Evolutionary conservation across 192 early-diverging fungal species (phyloP).

Genomic region (Linnemannia schmuckeri): DNA sequence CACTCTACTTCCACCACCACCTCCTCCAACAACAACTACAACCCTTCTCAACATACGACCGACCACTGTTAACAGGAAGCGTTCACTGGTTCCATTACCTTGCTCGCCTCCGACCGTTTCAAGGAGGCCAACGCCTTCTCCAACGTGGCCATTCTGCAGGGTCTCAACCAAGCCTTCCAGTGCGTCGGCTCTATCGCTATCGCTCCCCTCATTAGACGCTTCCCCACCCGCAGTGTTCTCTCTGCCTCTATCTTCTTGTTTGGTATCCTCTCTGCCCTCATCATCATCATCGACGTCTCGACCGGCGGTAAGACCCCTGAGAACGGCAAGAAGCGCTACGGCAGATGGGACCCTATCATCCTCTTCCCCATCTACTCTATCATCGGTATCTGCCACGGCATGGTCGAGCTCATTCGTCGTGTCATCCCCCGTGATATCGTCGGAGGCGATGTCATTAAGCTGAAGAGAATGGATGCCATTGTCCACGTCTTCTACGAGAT

Average conservation of each 20-base stretch:
- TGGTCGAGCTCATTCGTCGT: conserved; percentile 72
- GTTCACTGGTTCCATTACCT: conserved; percentile 44
- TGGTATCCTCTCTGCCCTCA: conserved; percentile 57
- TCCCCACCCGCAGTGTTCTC: conserved; percentile 57
- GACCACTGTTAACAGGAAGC: conserved; percentile 41
- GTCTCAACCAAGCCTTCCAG: conserved; percentile 66
- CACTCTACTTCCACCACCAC: not conserved
- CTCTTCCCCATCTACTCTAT: conserved; percentile 63
- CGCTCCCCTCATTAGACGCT: conserved; percentile 64
- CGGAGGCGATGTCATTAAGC: conserved; percentile 70
- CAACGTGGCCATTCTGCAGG: conserved; percentile 32
- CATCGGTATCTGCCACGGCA: conserved; percentile 67
- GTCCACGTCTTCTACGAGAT: conserved; percentile 74
- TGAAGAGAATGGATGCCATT: conserved; percentile 69
- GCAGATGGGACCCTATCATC: conserved; percentile 53
- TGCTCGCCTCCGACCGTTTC: conserved; percentile 26
- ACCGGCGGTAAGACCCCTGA: conserved; percentile 59
- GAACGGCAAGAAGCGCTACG: conserved; percentile 27
- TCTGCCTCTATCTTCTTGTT: conserved; percentile 60
- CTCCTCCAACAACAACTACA: not conserved
- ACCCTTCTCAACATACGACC: not conserved
- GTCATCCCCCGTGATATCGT: conserved; percentile 72
- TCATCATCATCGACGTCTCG: conserved; percentile 66
- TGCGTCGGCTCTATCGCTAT: conserved; percentile 65
- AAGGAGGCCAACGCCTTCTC: not conserved